Conservation (phyloP, 2,329 filamentous ascomycete species). For the Aspergillus sojae region DNA sequence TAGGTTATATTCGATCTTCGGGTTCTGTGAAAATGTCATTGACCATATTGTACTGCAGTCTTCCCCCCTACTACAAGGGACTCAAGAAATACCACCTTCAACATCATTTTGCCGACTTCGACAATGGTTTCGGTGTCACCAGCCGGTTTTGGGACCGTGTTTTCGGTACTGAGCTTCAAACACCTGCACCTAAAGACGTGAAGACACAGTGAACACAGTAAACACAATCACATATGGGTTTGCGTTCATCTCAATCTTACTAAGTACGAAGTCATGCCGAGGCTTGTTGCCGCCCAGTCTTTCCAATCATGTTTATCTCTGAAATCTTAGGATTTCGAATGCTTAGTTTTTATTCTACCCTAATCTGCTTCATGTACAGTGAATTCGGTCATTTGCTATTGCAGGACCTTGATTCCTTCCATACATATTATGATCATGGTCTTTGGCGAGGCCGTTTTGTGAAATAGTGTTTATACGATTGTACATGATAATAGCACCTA, state of each 20-base stretch:
- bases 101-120: constrained; percentile 97
- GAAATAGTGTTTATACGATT: constrained; percentile 20
- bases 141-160: constrained; percentile 93
- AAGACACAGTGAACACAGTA: constrained; percentile 43
- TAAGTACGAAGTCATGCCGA: constrained; percentile 21
- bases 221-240: constrained; percentile 1
- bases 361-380: constrained; percentile 21
- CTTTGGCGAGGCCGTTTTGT: background rate
- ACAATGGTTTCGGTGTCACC: constrained; percentile 96
- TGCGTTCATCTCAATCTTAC: background rate
- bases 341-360: background rate
- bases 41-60: constrained; percentile 44
- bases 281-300: background rate
- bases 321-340: background rate
- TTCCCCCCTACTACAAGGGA: constrained; percentile 84
- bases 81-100: constrained; percentile 97
- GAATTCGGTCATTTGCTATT: constrained; percentile 8
- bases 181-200: constrained; percentile 36
- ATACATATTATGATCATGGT: background rate
- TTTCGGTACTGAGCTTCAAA: constrained; percentile 81
- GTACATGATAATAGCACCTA: constrained; percentile 23
- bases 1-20: constrained; percentile 44
- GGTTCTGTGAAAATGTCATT: constrained; percentile 8
- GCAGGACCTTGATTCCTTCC: background rate
- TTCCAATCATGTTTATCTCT: background rate